phyloP scores from a whole-genome alignment of 768 basidiomycete species.

The Suillus paluster region DNA sequence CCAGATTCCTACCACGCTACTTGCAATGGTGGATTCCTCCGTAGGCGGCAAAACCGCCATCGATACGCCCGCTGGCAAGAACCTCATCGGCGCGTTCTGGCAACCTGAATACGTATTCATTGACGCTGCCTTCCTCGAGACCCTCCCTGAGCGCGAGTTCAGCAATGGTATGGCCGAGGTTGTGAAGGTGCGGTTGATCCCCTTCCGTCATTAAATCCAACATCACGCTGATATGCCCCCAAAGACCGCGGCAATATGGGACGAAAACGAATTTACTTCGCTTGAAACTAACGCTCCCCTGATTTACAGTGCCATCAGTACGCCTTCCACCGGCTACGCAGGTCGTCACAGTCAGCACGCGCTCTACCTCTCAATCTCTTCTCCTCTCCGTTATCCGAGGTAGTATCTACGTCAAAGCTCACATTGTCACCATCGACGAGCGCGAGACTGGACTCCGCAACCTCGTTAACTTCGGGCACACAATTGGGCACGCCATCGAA shows the following conservation, averaged over 20 bases:
- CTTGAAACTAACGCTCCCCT: constrained; percentile 86
- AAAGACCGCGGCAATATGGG: constrained; percentile 99
- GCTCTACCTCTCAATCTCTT: constrained; percentile 77
- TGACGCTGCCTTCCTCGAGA: constrained; percentile 94
- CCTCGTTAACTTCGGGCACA: constrained; percentile 99
- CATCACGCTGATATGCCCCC: neutral
- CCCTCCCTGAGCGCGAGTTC: constrained; percentile 89
- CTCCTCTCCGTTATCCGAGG: constrained; percentile 91
- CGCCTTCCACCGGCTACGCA: constrained; percentile 53
- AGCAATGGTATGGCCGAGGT: constrained; percentile 99
- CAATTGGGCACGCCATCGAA: constrained; percentile 98
- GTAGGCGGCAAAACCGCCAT: constrained; percentile 99
- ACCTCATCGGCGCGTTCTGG: constrained; percentile 98
- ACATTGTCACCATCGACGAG: constrained; percentile 97
- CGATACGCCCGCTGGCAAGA: constrained; percentile 97
- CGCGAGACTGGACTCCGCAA: constrained; percentile 96
- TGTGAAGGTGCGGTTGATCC: constrained; percentile 70
- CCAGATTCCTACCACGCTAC: constrained; percentile 94
- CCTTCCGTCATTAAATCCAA: neutral
- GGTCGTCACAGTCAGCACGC: constrained; percentile 64
- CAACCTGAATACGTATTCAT: constrained; percentile 98
- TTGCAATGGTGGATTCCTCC: constrained; percentile 98
- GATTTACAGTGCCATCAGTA: constrained; percentile 83
- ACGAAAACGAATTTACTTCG: constrained; percentile 83
- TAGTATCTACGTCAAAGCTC: constrained; percentile 93